Base-by-base conservation (phyloP, 2,329 filamentous ascomycete genomes). In the Rutstroemia sp. region DNA sequence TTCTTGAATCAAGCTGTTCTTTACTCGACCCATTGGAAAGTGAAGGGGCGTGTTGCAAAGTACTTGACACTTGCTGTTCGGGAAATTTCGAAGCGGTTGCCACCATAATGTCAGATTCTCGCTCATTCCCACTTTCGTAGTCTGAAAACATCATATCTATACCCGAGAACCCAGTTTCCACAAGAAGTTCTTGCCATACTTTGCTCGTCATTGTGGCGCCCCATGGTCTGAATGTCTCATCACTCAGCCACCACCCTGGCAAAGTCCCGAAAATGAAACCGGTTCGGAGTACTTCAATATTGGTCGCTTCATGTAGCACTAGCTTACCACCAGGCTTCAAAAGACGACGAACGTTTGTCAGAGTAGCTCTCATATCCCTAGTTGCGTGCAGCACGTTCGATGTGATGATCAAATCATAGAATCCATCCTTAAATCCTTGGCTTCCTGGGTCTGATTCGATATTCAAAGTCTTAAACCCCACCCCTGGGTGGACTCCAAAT, bases 231-330 rank as follows among this genome's bases (percentile, higher is more conserved):
- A 47, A 56, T 12, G 56, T 50, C 16, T 58, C 57, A 17, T 23
- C 48, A 10, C 68, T 67, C 3, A 66, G 46, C 71, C 70, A 74
- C 72, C 71, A 75, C 1, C 72, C 72, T 9, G 70, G 65, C 0
- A 75, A 57, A 2, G 44, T 23, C 23, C 23, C 23, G 23, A 23
- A 23, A 23, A 23, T 23, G 5, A 23, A 23, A 23, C 23, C 23
- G 23, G 23, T 23, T 23, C 23, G 23, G 23, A 23, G 23, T 23
- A 23, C 23, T 23, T 23, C 23, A 23, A 23, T 23, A 23, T 23
- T 23, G 4, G 23, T 23, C 5, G 23, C 23, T 23, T 23, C 23
- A 23, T 23, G 23, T 23, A 23, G 23, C 23, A 23, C 23, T 23
- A 23, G 5, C 23, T 23, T 23, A 23, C 23, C 23, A 23, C 23